Evolutionary conservation across 2,329 filamentous ascomycete genomes (phyloP), one percentile per base, ranked within the genome.

Genomic region (Graphilbum sp.): DNA sequence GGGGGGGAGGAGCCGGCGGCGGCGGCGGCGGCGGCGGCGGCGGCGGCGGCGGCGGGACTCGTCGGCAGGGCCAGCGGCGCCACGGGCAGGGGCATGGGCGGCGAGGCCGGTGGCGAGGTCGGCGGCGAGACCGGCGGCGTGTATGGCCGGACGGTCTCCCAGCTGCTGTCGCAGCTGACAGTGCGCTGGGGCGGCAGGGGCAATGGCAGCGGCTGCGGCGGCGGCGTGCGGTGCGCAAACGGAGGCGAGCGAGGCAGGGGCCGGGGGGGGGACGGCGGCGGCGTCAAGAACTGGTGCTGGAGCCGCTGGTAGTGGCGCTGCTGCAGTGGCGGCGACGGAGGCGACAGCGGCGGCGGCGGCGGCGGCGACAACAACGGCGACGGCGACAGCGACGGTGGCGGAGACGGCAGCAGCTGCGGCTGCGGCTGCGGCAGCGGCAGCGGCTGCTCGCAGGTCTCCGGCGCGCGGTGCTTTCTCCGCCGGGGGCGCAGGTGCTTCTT

Each of bases 1-100:
- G n/a, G n/a, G n/a, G n/a, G n/a, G n/a, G 2, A 67, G 67, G 40
- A 64, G 61, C 10, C 65, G 63, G 20, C 61, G 57, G n/a, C 58
- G 53, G 38, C 3, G 65, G 58, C 3, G 62, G 61, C 52, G 70
- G 68, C 47, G 56, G 51, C 32, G 56, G 38, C 18, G 45, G 40
- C 18, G 43, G 41, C 13, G 43, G 40, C 36, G 27, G 13, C 13
- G 41, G 40, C 10, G 41, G 38, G 3, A 25, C n/a, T n/a, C 3
- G 65, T 58, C 3, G 62, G 61, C 52, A 71, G 68, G 47, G 56
- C 52, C 32, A 57, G 38, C 18, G 45, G 40, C 18, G 43, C 43
- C 13, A 44, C 42, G 34, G 27, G 13, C 13, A 40, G 40, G 8
- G 41, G 38, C 4, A 25, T 25, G 23, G 23, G 23, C 23, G 23